These are phyloP conservation scores for Candida namnaoensis DNA, from an alignment of 805 yeast species.

Conservation along the genomic window DNA sequence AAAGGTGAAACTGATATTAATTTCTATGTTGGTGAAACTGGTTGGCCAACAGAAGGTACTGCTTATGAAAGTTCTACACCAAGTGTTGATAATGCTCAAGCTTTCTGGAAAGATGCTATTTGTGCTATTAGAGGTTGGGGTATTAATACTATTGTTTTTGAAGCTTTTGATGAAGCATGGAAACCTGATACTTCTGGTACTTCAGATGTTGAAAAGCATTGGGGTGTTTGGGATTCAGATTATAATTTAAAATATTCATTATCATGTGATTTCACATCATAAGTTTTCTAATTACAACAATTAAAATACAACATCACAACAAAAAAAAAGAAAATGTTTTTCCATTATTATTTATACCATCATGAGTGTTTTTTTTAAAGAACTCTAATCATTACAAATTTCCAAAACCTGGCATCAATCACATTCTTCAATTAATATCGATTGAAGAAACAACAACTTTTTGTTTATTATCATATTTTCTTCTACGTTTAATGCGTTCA, in stretches of 20 bases:
- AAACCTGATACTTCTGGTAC: constrained; percentile 88
- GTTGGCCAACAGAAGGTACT: constrained; percentile 91
- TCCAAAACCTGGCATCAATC: too few relatives aligned
- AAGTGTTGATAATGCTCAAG: constrained; percentile 60
- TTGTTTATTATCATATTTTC: too few relatives aligned
- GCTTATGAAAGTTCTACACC: constrained; percentile 61
- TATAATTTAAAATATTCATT: constrained; percentile 36
- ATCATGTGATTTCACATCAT: constrained; percentile 35
- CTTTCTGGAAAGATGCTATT: constrained; percentile 80
- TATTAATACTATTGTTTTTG: constrained; percentile 83
- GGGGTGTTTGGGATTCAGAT: constrained; percentile 78
- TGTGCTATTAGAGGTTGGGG: constrained; percentile 97
- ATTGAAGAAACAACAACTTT: too few relatives aligned
- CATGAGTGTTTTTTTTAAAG: too few relatives aligned
- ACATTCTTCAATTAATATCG: too few relatives aligned
- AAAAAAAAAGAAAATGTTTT: too few relatives aligned
- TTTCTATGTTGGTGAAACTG: constrained; percentile 97
- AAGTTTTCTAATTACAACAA: background rate
- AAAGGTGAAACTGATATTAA: constrained; percentile 83
- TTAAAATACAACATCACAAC: background rate
- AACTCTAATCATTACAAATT: too few relatives aligned
- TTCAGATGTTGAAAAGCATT: constrained; percentile 80
- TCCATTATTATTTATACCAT: too few relatives aligned
- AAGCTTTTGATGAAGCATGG: constrained; percentile 95
- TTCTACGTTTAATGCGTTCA: too few relatives aligned